These are phyloP conservation scores for Colletotrichum lupini DNA, from an alignment of 2,329 filamentous ascomycete species.

Conservation along the genomic window DNA sequence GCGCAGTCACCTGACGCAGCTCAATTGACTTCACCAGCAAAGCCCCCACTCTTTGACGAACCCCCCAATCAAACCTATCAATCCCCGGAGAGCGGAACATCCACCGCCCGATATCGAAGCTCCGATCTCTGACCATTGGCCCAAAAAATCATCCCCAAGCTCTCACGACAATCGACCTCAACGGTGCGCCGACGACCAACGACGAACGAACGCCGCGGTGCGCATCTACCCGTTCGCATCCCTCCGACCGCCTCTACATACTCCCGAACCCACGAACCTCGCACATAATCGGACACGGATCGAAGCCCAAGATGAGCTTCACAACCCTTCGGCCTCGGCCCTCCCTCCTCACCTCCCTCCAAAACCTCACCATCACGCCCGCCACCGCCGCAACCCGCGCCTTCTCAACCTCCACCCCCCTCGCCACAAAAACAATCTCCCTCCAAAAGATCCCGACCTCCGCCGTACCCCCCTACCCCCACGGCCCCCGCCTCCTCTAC, in stretches of 20 bases:
- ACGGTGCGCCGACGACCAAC: neutral
- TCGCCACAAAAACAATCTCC: constrained; percentile 53
- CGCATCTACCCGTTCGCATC: neutral
- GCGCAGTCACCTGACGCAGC: constrained; percentile 49
- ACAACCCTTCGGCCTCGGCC: constrained; percentile 4
- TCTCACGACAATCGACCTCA: neutral
- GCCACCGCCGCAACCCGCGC: constrained; percentile 6
- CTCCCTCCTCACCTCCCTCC: constrained; percentile 24
- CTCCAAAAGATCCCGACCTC: constrained; percentile 57
- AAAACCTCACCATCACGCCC: constrained; percentile 5
- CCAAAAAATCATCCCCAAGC: constrained; percentile 22
- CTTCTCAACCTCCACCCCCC: constrained; percentile 51
- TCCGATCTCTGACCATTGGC: constrained; percentile 4
- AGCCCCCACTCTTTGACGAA: accelerated
- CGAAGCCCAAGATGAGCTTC: neutral
- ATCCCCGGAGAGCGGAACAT: constrained; percentile 20
- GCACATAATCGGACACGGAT: constrained; percentile 45
- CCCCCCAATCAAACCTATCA: neutral
- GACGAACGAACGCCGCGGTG: neutral
- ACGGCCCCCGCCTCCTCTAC: constrained; percentile 76
- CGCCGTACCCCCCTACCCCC: constrained; percentile 76
- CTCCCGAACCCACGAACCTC: neutral
- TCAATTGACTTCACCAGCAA: neutral
- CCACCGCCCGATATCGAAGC: constrained; percentile 15
- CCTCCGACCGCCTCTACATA: neutral